Evolutionary conservation across 2,329 filamentous ascomycete genomes (phyloP).

Genomic region (Colletotrichum karsti): DNA sequence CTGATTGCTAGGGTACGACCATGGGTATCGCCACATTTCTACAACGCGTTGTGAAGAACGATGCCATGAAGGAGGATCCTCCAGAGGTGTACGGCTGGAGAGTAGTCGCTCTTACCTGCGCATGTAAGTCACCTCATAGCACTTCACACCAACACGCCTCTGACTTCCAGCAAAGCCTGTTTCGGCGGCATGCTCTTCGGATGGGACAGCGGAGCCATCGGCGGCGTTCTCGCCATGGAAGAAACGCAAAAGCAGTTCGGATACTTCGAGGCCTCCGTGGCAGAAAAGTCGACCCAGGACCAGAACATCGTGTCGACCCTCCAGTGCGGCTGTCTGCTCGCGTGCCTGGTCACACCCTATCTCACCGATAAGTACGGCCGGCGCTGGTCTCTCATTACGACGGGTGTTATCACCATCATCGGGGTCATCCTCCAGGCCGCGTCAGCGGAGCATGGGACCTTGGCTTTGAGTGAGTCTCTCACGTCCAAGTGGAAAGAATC

Average conservation of each 20-base stretch:
- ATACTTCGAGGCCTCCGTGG: slow-evolving; percentile 37
- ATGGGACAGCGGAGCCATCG: slow-evolving; percentile 59
- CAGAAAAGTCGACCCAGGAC: slow-evolving; percentile 59
- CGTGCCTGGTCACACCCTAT: slow-evolving; percentile 65
- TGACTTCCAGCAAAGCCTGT: slow-evolving; percentile 45
- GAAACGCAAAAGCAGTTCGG: slow-evolving; percentile 59
- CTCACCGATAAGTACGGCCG: too few species aligned
- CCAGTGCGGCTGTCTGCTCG: slow-evolving; percentile 74
- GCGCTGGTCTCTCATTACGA: too few species aligned
- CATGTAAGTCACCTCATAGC: slow-evolving; percentile 44
- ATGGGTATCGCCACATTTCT: slow-evolving; percentile 58
- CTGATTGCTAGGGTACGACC: slow-evolving; percentile 18
- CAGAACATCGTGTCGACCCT: slow-evolving; percentile 77
- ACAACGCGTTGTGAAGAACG: slow-evolving; percentile 69
- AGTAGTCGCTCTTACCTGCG: slow-evolving; percentile 69
- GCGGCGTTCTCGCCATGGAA: slow-evolving; percentile 70
- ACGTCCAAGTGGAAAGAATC: too few species aligned
- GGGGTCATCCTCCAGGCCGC: too few species aligned
- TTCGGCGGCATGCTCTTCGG: slow-evolving; percentile 69
- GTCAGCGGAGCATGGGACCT: too few species aligned
- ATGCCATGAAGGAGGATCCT: slow-evolving; percentile 75
- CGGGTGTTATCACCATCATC: too few species aligned
- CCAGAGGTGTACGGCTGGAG: slow-evolving; percentile 76
- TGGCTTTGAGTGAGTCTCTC: too few species aligned
- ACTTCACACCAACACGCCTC: neutral